phyloP scores from a whole-genome alignment of 768 basidiomycete genomes.

The Pulveroboletus sp. region DNA sequence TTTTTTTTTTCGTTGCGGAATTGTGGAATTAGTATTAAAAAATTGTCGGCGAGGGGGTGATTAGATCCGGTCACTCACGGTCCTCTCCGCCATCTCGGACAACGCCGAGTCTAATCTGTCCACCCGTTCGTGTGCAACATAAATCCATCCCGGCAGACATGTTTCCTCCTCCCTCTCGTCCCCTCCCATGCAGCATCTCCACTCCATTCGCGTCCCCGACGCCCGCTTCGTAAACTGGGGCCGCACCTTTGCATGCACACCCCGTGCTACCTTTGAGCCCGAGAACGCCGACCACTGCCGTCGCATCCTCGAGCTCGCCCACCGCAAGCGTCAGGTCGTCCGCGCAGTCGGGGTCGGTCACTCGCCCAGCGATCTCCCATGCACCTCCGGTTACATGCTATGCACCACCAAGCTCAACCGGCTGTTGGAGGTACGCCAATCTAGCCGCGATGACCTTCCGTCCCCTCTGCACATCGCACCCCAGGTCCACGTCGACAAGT shows the following conservation, averaged over 20 bases:
- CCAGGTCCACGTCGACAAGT: constrained; percentile 67
- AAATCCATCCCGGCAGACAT: background rate
- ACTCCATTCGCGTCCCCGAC: constrained; percentile 12
- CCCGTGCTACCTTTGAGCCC: constrained; percentile 73
- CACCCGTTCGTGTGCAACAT: background rate
- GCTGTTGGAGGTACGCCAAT: constrained; percentile 65
- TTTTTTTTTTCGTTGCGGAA: background rate
- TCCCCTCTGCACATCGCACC: background rate
- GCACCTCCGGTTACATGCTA: constrained; percentile 83
- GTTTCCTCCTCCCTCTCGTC: background rate
- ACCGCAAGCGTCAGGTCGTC: constrained; percentile 62
- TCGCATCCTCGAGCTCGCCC: constrained; percentile 75
- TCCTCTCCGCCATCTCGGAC: background rate
- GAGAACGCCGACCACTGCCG: constrained; percentile 62
- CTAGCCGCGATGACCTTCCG: background rate
- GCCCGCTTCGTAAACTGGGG: constrained; percentile 83
- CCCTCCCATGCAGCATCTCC: constrained; percentile 6
- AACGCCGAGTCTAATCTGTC: background rate
- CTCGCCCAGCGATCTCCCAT: constrained; percentile 90
- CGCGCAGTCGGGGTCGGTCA: constrained; percentile 89
- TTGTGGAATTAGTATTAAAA: background rate
- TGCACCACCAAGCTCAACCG: constrained; percentile 68
- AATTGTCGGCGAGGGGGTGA: background rate
- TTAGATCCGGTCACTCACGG: background rate
- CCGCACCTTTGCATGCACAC: constrained; percentile 64